Percentiles rank a stretch among this genome's conserved stretches.
Conservation (phyloP, 768 basidiomycete genomes). For the Fomitopsis pulvina region DNA sequence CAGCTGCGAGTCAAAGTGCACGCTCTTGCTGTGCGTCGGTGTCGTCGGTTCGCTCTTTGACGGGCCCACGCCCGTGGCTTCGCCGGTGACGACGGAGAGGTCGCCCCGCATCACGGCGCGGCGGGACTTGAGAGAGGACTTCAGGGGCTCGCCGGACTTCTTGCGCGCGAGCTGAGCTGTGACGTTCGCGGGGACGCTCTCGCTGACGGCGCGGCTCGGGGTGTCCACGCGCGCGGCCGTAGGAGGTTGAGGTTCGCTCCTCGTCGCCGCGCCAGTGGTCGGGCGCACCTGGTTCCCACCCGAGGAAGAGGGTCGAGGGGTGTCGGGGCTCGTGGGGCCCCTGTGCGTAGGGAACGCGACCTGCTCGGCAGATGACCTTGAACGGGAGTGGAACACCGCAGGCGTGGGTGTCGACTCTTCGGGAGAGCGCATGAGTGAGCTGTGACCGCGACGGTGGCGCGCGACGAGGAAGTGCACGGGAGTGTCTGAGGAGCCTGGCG, state of each 20-base stretch:
- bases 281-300: neutral
- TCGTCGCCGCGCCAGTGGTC: neutral
- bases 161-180: conserved; percentile 63
- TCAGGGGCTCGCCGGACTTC: conserved; percentile 91
- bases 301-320: conserved; percentile 8
- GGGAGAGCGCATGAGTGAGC: conserved; percentile 25
- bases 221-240: conserved; percentile 2
- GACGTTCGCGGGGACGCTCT: conserved; percentile 17
- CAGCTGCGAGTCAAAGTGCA: conserved; percentile 88
- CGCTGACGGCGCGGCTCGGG: conserved; percentile 7
- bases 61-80: conserved; percentile 17
- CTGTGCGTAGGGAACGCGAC: conserved; percentile 8
- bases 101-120: conserved; percentile 40
- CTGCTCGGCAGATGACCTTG: conserved; percentile 5
- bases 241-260: conserved; percentile 1
- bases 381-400: conserved; percentile 22
- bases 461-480: conserved; percentile 15
- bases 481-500: conserved; percentile 12
- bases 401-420: conserved; percentile 41
- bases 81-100: conserved; percentile 44
- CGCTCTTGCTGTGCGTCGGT: conserved; percentile 69
- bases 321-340: conserved; percentile 10
- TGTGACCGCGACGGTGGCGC: conserved; percentile 22
- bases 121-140: conserved; percentile 79
- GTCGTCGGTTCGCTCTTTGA: conserved; percentile 77